phyloP scores from a whole-genome alignment of 805 yeast species.

The Jamesozyma lodderae region DNA sequence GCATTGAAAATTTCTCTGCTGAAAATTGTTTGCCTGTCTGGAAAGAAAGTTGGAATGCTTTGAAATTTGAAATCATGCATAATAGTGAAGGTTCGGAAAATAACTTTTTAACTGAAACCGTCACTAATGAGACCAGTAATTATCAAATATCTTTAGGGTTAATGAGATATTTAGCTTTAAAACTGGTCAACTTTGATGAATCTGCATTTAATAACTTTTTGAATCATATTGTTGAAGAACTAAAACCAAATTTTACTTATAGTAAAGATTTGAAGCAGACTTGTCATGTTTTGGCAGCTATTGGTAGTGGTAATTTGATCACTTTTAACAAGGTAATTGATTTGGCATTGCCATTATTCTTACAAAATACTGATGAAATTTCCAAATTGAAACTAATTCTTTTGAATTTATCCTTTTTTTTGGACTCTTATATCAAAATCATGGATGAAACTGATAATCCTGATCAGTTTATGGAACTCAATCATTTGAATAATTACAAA shows the following conservation, averaged over 20 bases:
- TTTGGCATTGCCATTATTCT: conserved; percentile 37
- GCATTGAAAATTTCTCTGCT: conserved; percentile 44
- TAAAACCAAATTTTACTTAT: conserved; percentile 42
- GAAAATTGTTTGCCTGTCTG: conserved; percentile 50
- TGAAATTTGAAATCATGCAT: conserved; percentile 84
- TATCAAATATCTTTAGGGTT: conserved; percentile 38
- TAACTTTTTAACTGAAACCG: conserved; percentile 3
- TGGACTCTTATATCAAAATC: conserved; percentile 41
- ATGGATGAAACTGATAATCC: conserved; percentile 27
- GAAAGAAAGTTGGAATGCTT: conserved; percentile 74
- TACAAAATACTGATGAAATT: conserved; percentile 35
- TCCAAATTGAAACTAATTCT: conserved; percentile 52
- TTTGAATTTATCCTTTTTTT: conserved; percentile 50
- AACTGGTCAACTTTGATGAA: conserved; percentile 28
- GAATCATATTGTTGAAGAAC: conserved; percentile 38
- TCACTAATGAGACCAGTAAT: conserved; percentile 12
- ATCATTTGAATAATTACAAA: conserved; percentile 33
- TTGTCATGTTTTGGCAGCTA: conserved; percentile 46
- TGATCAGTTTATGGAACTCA: conserved; percentile 1
- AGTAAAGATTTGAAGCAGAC: conserved; percentile 56
- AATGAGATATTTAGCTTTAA: conserved; percentile 36
- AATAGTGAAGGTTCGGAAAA: conserved; percentile 44
- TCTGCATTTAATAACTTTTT: conserved; percentile 34
- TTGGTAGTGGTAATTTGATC: conserved; percentile 39
- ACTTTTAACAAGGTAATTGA: conserved; percentile 43